A percentile compares a stretch with the other conserved stretches of the same genome.
Conservation (phyloP, 2,329 filamentous ascomycete species). For the Talaromyces amestolkiae region DNA sequence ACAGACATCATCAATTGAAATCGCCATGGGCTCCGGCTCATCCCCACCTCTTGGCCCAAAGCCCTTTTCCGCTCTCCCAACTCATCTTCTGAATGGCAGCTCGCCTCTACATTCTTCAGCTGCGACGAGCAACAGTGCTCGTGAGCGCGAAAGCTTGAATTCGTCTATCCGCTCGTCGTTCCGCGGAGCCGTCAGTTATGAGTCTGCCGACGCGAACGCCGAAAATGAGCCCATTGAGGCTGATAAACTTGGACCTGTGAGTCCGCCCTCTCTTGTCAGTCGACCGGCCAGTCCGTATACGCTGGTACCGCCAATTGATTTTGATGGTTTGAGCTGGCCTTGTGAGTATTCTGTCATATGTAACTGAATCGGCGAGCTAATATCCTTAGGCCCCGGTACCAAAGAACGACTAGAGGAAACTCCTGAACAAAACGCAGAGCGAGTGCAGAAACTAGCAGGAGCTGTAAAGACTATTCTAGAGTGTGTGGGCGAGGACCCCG, state of each 20-base stretch:
- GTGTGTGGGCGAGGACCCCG: constrained; percentile 64
- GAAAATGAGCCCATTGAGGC: constrained; percentile 17
- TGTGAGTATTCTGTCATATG: constrained; percentile 37
- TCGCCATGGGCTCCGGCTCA: constrained; percentile 26
- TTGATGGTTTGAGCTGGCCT: constrained; percentile 53
- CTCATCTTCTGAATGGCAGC: constrained; percentile 57
- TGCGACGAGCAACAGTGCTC: constrained; percentile 36
- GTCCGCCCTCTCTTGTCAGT: constrained; percentile 52
- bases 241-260: constrained; percentile 51
- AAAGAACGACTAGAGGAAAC: constrained; percentile 55
- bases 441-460: constrained; percentile 60
- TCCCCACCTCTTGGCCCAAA: constrained; percentile 44
- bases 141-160: constrained; percentile 57
- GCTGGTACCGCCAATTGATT: constrained; percentile 50
- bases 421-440: constrained; percentile 56
- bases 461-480: constrained; percentile 64
- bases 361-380: not conserved
- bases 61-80: constrained; percentile 54
- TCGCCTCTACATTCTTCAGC: constrained; percentile 48
- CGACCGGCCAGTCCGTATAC: constrained; percentile 52
- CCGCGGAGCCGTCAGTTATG: constrained; percentile 34
- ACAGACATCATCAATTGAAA: not conserved
- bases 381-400: constrained; percentile 45
- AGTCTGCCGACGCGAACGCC: constrained; percentile 24
- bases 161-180: constrained; percentile 60